phyloP scores from a whole-genome alignment of 257 asterid species.

The Forsythia viridissima region DNA sequence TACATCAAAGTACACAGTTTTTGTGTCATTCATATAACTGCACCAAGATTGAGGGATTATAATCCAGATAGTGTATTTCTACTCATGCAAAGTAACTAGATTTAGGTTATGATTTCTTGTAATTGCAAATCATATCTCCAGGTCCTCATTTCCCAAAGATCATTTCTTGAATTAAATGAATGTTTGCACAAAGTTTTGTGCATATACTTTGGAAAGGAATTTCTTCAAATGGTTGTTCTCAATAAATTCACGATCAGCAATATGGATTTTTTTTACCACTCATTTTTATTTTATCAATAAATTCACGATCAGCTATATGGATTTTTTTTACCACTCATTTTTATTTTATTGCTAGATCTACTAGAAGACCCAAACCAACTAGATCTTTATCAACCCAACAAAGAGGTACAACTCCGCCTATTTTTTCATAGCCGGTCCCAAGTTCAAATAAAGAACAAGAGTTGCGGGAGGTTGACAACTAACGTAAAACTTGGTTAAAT shows the following conservation, averaged over 20 bases:
- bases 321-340: not conserved
- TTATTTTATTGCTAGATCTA: not conserved
- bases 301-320: not conserved
- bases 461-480: not conserved
- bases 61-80: not conserved
- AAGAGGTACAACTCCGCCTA: not conserved
- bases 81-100: not conserved
- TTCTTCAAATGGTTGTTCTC: not conserved
- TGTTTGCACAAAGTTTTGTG: not conserved
- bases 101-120: not conserved
- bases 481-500: not conserved
- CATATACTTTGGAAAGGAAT: not conserved
- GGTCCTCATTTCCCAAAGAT: not conserved
- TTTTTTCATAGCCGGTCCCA: not conserved
- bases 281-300: too few relatives aligned
- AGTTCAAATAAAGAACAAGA: not conserved
- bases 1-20: constrained; percentile 58
- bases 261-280: not conserved
- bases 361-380: not conserved
- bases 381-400: not conserved
- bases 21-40: not conserved
- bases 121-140: constrained; percentile 16
- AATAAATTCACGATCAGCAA: too few relatives aligned
- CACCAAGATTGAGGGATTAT: not conserved
- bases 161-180: not conserved